Evolutionary conservation across 371 early-diverging fungal species (phyloP).

Genomic region (Batrachochytrium dendrobatidis): DNA sequence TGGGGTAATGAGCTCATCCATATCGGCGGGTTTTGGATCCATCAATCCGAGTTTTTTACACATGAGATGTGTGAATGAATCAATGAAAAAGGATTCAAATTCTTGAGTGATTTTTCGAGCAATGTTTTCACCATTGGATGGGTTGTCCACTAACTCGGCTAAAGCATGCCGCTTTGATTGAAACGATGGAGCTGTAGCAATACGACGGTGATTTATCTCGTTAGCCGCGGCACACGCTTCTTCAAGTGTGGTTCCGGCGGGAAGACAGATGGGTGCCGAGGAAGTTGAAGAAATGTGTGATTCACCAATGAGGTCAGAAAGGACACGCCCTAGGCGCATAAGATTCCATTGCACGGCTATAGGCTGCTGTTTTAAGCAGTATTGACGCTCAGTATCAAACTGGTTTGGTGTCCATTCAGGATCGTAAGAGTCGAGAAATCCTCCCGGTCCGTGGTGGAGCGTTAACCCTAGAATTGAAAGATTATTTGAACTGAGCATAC

Average conservation of each 20-base stretch:
- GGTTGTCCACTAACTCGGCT: background rate
- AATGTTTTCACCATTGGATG: constrained; percentile 32
- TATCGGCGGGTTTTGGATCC: constrained; percentile 33
- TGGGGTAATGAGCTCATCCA: constrained; percentile 57
- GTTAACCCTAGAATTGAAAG: constrained; percentile 81
- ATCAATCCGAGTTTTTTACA: constrained; percentile 49
- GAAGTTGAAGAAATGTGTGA: too few relatives aligned
- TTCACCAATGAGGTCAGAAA: constrained; percentile 65
- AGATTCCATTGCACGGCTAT: constrained; percentile 78
- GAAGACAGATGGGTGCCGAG: too few relatives aligned
- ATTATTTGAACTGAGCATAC: constrained; percentile 81
- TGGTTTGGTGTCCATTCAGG: constrained; percentile 70
- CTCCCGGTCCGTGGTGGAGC: constrained; percentile 84
- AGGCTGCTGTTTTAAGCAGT: constrained; percentile 78
- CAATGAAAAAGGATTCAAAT: constrained; percentile 47
- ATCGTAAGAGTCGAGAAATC: constrained; percentile 76
- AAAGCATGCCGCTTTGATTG: constrained; percentile 8
- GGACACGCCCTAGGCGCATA: constrained; percentile 56
- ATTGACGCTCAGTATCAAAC: constrained; percentile 55
- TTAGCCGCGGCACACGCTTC: too few relatives aligned
- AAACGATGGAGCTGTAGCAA: background rate
- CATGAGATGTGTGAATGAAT: constrained; percentile 48
- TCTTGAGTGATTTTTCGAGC: constrained; percentile 44
- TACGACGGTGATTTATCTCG: too few relatives aligned
- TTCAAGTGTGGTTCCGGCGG: too few relatives aligned